Evolutionary conservation across 495 filamentous ascomycete species (phyloP).

Genomic region (Lophium mytilinum): DNA sequence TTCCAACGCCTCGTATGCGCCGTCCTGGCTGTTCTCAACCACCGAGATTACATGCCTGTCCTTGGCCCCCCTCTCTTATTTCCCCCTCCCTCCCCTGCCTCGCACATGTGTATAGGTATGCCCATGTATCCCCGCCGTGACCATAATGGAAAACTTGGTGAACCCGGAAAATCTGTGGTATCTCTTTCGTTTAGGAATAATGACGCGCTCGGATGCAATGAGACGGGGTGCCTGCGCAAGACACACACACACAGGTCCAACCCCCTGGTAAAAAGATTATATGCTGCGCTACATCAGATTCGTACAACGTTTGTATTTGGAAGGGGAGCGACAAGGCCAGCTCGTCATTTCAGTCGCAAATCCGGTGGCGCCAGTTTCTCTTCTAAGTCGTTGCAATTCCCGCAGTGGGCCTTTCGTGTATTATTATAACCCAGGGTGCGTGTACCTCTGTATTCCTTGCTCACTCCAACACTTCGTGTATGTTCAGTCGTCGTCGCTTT

Average conservation of each 20-base stretch:
- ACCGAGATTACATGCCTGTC: not conserved
- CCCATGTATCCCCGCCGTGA: not conserved
- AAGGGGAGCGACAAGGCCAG: conserved; percentile 15
- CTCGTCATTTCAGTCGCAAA: conserved; percentile 4
- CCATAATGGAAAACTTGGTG: not conserved
- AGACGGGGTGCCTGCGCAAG: too few relatives aligned
- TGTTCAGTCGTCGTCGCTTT: conserved; percentile 27
- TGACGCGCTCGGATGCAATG: not conserved
- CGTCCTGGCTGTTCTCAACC: not conserved
- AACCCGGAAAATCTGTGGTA: not conserved
- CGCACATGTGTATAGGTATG: not conserved
- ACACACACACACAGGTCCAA: not conserved
- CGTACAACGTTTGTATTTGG: not conserved
- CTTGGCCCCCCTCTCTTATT: not conserved
- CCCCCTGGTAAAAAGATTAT: not conserved
- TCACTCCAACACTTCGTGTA: conserved; percentile 24
- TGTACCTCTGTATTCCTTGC: conserved; percentile 5
- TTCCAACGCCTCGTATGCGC: conserved; percentile 9
- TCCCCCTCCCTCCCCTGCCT: not conserved
- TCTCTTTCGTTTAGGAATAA: conserved; percentile 3
- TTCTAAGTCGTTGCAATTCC: not conserved
- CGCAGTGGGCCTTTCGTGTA: not conserved
- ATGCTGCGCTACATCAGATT: conserved; percentile 1
- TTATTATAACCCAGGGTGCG: too few relatives aligned
- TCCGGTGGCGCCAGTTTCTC: not conserved